phyloP scores from a whole-genome alignment of 352 stramenopile species.

The Phytophthora chlamydospora region DNA sequence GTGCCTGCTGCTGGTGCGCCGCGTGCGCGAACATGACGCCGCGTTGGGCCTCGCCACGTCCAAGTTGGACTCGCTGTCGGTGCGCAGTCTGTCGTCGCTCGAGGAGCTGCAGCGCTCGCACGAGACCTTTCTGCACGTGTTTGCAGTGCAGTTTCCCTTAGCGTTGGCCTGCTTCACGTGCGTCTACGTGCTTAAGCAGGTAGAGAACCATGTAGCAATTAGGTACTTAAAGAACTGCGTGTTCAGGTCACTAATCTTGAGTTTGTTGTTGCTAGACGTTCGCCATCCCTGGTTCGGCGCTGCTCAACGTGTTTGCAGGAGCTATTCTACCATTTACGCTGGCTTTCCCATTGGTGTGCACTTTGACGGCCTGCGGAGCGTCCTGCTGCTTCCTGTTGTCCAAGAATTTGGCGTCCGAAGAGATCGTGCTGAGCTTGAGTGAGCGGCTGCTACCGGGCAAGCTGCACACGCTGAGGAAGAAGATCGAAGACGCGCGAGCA shows the following conservation, averaged over 20 bases:
- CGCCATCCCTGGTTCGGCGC: slow-evolving; percentile 75
- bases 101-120: slow-evolving; percentile 65
- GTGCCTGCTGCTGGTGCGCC: slow-evolving; percentile 47
- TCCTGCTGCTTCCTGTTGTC: slow-evolving; percentile 81
- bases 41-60: slow-evolving; percentile 45
- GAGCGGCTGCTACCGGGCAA: slow-evolving; percentile 69
- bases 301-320: slow-evolving; percentile 81
- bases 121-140: slow-evolving; percentile 63
- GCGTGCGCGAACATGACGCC: slow-evolving; percentile 55
- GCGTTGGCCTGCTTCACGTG: slow-evolving; percentile 71
- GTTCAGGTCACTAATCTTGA: slow-evolving; percentile 5
- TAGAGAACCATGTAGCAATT: slow-evolving; percentile 23
- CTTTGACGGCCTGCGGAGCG: slow-evolving; percentile 69
- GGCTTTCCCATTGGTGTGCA: slow-evolving; percentile 71
- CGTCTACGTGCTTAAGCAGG: slow-evolving; percentile 86
- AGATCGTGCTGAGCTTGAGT: slow-evolving; percentile 62
- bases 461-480: slow-evolving; percentile 47
- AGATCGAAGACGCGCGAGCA: slow-evolving; percentile 59
- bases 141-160: slow-evolving; percentile 64
- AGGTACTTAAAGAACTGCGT: slow-evolving; percentile 18
- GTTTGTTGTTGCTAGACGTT: slow-evolving; percentile 59
- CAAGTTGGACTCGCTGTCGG: slow-evolving; percentile 57
- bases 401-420: slow-evolving; percentile 59
- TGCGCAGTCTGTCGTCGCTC: slow-evolving; percentile 69
- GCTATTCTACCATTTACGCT: slow-evolving; percentile 64